Evolutionary conservation across 2,329 filamentous ascomycete genomes (phyloP).

Genomic region (Aureobasidium zeae): DNA sequence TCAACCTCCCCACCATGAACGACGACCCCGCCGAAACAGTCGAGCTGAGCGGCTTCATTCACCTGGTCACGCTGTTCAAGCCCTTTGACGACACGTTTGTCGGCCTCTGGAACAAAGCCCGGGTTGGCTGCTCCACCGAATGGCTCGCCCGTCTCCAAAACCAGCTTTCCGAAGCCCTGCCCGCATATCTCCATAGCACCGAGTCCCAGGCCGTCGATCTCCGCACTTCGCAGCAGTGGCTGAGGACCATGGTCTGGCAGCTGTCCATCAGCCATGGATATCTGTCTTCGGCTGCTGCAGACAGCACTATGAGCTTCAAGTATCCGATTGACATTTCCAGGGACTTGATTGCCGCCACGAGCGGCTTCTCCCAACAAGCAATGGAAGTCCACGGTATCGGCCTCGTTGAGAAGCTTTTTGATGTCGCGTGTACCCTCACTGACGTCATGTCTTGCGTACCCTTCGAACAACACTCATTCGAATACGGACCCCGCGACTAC

Average conservation of each 20-base stretch:
- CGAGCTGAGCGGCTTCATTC: conserved; percentile 50
- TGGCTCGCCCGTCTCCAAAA: conserved; percentile 41
- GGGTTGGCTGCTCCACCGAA: conserved; percentile 35
- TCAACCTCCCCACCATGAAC: conserved; percentile 43
- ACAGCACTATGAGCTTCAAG: conserved; percentile 52
- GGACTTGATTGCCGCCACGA: conserved; percentile 53
- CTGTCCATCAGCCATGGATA: conserved; percentile 57
- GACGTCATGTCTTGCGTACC: conserved; percentile 60
- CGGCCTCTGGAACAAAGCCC: conserved; percentile 54
- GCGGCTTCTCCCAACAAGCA: conserved; percentile 60
- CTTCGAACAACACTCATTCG: conserved; percentile 49
- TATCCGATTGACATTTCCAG: conserved; percentile 55
- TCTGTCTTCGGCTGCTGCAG: conserved; percentile 46
- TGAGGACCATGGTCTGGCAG: conserved; percentile 64
- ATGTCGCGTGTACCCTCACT: conserved; percentile 62
- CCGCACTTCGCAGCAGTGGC: conserved; percentile 61
- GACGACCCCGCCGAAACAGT: conserved; percentile 45
- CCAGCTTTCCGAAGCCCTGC: conserved; percentile 44
- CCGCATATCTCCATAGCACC: conserved; percentile 48
- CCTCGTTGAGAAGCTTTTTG: conserved; percentile 72
- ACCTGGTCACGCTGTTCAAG: conserved; percentile 52
- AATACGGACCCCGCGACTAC: conserved; percentile 60
- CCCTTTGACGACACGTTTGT: conserved; percentile 57
- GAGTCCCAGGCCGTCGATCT: conserved; percentile 62
- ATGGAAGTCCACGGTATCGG: conserved; percentile 68